Evolutionary conservation across 139 green algal genomes (phyloP).

Genomic region (Eudorina sp.): DNA sequence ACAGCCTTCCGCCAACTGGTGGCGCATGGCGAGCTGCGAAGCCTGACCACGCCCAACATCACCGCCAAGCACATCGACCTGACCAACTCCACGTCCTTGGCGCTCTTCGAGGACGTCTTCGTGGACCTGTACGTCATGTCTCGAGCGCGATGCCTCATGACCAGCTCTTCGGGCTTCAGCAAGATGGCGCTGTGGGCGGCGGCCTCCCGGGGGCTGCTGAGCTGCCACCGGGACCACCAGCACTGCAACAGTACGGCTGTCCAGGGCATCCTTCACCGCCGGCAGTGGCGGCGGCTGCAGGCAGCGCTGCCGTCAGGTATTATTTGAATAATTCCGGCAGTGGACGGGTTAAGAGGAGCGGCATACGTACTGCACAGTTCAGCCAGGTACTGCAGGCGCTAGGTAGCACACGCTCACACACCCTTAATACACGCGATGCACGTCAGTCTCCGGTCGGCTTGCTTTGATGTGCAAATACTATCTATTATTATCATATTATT

Average conservation of each 20-base stretch:
- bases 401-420: too few relatives aligned
- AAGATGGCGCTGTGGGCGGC: not conserved
- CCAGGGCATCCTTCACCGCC: not conserved
- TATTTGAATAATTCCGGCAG: too few relatives aligned
- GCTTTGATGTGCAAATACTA: too few relatives aligned
- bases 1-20: constrained; percentile 4
- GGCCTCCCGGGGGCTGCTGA: not conserved
- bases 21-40: not conserved
- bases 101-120: not conserved
- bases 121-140: not conserved
- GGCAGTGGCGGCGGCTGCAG: not conserved
- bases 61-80: constrained; percentile 3
- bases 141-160: not conserved
- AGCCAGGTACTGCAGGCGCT: too few relatives aligned
- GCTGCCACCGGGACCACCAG: not conserved
- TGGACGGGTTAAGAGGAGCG: too few relatives aligned
- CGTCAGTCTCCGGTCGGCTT: too few relatives aligned
- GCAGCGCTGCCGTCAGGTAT: too few relatives aligned
- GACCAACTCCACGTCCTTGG: not conserved
- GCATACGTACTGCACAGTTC: too few relatives aligned
- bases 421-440: too few relatives aligned
- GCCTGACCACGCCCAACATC: not conserved
- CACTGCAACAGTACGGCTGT: not conserved
- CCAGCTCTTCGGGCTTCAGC: not conserved
- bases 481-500: too few relatives aligned